Conservation (phyloP, 176 grass and related monocot species). For the Thinopyrum elongatum region DNA sequence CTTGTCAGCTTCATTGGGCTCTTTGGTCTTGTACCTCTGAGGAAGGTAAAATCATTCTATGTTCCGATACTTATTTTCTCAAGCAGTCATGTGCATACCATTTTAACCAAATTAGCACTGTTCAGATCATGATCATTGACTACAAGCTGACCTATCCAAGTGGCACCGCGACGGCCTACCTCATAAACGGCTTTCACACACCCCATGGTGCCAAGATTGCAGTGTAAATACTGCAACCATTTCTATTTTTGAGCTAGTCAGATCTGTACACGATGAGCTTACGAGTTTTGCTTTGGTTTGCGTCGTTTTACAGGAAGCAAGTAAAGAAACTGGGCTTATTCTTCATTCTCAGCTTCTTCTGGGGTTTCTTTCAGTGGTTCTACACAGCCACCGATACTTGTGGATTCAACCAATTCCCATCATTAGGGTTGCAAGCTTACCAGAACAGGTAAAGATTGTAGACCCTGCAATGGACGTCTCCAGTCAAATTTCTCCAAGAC, state of each 20-base stretch:
- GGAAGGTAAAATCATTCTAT: slow-evolving; percentile 36
- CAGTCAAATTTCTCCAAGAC: background rate
- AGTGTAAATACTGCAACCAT: slow-evolving; percentile 29
- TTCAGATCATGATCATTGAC: slow-evolving; percentile 70
- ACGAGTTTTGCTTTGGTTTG: background rate
- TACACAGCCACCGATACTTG: slow-evolving; percentile 48
- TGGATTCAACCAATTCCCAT: slow-evolving; percentile 47
- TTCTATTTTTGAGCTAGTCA: background rate
- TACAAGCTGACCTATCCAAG: slow-evolving; percentile 69
- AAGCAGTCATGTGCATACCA: background rate
- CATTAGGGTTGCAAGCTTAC: slow-evolving; percentile 46
- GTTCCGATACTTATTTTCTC: background rate
- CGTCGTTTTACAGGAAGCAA: slow-evolving; percentile 39
- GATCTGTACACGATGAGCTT: background rate
- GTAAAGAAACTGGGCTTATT: slow-evolving; percentile 45
- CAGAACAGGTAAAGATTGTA: slow-evolving; percentile 20
- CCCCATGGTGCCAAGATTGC: slow-evolving; percentile 48
- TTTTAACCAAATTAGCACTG: slow-evolving; percentile 18
- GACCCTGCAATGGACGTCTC: background rate
- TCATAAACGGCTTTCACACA: slow-evolving; percentile 67
- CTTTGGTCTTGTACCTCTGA: slow-evolving; percentile 46
- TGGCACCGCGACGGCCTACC: slow-evolving; percentile 58
- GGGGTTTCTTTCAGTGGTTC: slow-evolving; percentile 78
- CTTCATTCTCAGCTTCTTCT: slow-evolving; percentile 46
- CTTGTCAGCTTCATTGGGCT: slow-evolving; percentile 57